phyloP scores from a whole-genome alignment of 306 rosid species.

The Quercus robur region DNA sequence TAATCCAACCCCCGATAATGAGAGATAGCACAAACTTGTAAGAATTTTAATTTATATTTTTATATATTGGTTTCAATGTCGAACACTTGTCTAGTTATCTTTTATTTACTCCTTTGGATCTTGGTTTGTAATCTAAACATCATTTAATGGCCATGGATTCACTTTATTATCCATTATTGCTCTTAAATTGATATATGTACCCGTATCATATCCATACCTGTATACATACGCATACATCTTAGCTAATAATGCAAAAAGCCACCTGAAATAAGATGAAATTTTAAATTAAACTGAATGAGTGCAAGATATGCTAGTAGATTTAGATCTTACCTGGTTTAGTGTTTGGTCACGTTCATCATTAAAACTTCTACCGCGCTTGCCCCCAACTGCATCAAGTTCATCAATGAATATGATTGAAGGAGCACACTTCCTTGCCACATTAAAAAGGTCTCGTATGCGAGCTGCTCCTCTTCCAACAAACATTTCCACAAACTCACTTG shows the following conservation, averaged over 20 bases:
- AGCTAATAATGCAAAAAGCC: neutral
- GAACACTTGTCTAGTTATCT: too few relatives aligned
- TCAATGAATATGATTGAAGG: conserved; percentile 93
- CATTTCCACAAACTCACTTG: conserved; percentile 96
- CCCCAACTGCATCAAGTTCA: conserved; percentile 97
- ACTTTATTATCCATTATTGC: too few relatives aligned
- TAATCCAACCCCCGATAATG: too few relatives aligned
- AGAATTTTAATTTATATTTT: too few relatives aligned
- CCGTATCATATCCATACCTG: too few relatives aligned
- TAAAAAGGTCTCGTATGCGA: conserved; percentile 87
- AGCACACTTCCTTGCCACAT: conserved; percentile 70
- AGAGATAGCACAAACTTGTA: too few relatives aligned
- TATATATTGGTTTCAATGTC: too few relatives aligned
- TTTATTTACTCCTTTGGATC: too few relatives aligned
- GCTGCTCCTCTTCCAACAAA: conserved; percentile 99
- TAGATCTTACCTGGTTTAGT: conserved; percentile 62
- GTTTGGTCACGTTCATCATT: conserved; percentile 98
- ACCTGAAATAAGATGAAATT: neutral
- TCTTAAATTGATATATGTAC: too few relatives aligned
- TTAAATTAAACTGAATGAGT: neutral
- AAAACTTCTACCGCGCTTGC: conserved; percentile 92
- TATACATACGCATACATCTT: too few relatives aligned
- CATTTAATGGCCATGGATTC: too few relatives aligned
- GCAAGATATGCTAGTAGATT: neutral
- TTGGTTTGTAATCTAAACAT: too few relatives aligned